Evolutionary conservation across 2,329 filamentous ascomycete species (phyloP).

Genomic region (Stachybotrys elegans): DNA sequence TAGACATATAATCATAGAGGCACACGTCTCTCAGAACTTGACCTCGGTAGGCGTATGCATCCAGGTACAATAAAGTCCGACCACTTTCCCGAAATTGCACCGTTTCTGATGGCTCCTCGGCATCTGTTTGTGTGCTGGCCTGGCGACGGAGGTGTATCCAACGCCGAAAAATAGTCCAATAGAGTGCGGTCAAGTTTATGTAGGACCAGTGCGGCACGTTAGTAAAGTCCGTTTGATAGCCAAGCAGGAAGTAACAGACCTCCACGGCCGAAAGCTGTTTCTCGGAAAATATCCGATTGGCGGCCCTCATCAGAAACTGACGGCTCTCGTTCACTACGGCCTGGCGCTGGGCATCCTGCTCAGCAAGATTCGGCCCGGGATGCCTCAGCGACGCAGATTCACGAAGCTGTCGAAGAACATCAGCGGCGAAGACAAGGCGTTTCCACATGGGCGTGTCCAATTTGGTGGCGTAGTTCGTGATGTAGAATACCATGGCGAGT

Average conservation of each 20-base stretch:
- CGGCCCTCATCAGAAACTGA: slow-evolving; percentile 7
- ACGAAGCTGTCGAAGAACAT: neutral
- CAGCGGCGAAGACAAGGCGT: neutral
- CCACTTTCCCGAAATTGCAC: slow-evolving; percentile 1
- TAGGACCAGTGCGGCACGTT: slow-evolving; percentile 4
- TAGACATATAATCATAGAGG: slow-evolving; percentile 7
- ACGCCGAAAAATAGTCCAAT: slow-evolving; percentile 6
- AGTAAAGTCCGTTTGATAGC: slow-evolving; percentile 7
- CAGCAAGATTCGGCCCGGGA: neutral
- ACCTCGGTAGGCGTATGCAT: slow-evolving; percentile 4
- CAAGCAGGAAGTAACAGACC: slow-evolving; percentile 5
- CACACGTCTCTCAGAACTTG: neutral
- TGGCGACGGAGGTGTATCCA: slow-evolving; percentile 5
- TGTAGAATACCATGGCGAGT: slow-evolving; percentile 5
- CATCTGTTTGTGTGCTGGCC: neutral
- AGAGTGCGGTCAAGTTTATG: slow-evolving; percentile 3
- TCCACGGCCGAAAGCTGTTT: slow-evolving; percentile 8
- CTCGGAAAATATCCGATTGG: slow-evolving; percentile 9
- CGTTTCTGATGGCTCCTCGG: slow-evolving; percentile 2
- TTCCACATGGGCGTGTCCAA: slow-evolving; percentile 6
- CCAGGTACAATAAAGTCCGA: slow-evolving; percentile 1
- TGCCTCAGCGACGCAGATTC: neutral
- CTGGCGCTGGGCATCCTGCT: slow-evolving; percentile 2
- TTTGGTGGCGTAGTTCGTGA: slow-evolving; percentile 6
- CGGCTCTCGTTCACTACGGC: slow-evolving; percentile 1